Base-by-base conservation (phyloP, 352 stramenopile species). In the Phytophthora idaei region DNA sequence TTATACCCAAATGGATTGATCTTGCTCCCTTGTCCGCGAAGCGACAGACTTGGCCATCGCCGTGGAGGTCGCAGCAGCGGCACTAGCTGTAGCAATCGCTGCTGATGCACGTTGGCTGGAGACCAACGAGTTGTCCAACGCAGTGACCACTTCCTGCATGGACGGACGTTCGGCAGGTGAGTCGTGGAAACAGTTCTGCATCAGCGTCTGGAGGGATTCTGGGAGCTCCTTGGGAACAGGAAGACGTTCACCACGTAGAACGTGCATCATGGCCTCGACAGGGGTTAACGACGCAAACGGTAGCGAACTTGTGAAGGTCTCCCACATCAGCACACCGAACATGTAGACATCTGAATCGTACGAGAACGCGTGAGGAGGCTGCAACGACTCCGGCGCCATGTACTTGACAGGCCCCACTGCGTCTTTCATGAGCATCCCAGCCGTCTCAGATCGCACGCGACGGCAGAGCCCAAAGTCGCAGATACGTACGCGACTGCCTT, bases 251-350 rank as follows among this genome's bases (percentile, higher is more conserved):
- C 86, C 86, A 39, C 76, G 65, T 9, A 91, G 60, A 15, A 94
- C 78, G 11, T 75, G 71, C 67, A 89, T 80, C 69, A 89, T 86
- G 2, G 83, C 85, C 57, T 92, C 74, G 5, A 88, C 64, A 8
- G 83, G 75, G 34, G 85, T 81, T 41, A 90, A 71, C 12, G 61
- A 64, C 7, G 80, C 70, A 54, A 90, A 92, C 47, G 86, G 86
- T 10, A 71, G 57, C 2, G 69, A 78, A 37, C 69, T 79, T 0
- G 76, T 89, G 58, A 79, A 92, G 9, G 83, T 92, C 59, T 94
- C 86, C 81, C 83, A 94, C 83, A 93, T 91, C 17, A 94, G 69
- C 37, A 94, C 85, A 45, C 86, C 86, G 72, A 93, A 94, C 81
- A 91, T 90, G 71, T 88, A 94, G 62, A 84, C 76, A 54, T 94